Conservation (phyloP, 176 grass and related monocot species). For the Elaeis guineensis region DNA sequence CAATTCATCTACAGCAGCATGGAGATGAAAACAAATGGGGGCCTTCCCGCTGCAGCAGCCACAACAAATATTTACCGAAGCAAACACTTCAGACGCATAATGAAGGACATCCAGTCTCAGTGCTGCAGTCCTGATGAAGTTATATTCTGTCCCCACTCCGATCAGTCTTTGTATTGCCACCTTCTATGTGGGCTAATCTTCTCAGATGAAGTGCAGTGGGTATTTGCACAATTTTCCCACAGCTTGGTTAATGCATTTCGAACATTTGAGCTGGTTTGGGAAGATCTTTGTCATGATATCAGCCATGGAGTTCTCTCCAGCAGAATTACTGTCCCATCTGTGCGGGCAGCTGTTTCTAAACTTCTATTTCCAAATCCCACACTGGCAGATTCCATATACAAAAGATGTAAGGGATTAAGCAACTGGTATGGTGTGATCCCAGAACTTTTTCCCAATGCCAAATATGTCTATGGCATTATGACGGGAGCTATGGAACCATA, state of each 20-base stretch:
- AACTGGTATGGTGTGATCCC: conserved; percentile 96
- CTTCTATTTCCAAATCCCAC: conserved; percentile 64
- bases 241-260: conserved; percentile 86
- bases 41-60: conserved; percentile 66
- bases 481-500: conserved; percentile 99
- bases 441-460: conserved; percentile 84
- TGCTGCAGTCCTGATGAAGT: conserved; percentile 78
- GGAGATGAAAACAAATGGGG: conserved; percentile 58
- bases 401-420: conserved; percentile 50
- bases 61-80: conserved; percentile 81
- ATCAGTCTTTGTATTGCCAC: conserved; percentile 88
- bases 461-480: conserved; percentile 88
- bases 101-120: conserved; percentile 71
- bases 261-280: conserved; percentile 74
- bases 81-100: conserved; percentile 47
- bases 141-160: conserved; percentile 68
- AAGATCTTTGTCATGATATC: conserved; percentile 69
- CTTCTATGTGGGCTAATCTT: conserved; percentile 81
- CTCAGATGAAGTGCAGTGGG: conserved; percentile 62
- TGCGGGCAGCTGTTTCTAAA: conserved; percentile 74
- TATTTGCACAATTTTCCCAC: conserved; percentile 79
- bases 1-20: conserved; percentile 95
- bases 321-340: conserved; percentile 47
- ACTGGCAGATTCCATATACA: conserved; percentile 61
- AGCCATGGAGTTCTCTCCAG: conserved; percentile 73